Evolutionary conservation across 192 early-diverging fungal genomes (phyloP).

Genomic region (Coemansia sp.): DNA sequence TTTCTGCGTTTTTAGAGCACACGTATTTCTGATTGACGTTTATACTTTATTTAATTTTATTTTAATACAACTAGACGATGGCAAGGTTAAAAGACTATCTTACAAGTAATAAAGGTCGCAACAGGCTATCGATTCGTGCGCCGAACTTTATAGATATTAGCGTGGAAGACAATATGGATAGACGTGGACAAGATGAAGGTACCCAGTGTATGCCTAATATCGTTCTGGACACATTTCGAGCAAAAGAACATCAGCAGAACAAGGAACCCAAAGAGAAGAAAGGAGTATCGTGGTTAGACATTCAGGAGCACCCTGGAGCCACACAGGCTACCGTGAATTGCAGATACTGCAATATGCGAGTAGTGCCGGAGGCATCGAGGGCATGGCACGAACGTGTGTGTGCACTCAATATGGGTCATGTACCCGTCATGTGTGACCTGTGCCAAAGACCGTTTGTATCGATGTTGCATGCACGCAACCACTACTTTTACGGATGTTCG

Average conservation of each 20-base stretch:
- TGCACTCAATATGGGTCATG: constrained; percentile 8
- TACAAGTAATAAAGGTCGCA: not conserved
- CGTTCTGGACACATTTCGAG: not conserved
- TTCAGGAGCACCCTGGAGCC: constrained; percentile 1
- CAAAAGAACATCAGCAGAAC: too few relatives aligned
- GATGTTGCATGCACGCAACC: constrained; percentile 36
- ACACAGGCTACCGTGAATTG: constrained; percentile 3
- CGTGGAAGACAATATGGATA: constrained; percentile 3
- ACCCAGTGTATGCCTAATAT: constrained; percentile 14
- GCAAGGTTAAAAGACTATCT: not conserved
- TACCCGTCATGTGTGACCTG: constrained; percentile 20
- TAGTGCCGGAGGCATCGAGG: constrained; percentile 24
- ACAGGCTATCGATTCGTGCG: not conserved
- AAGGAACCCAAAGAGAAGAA: too few relatives aligned
- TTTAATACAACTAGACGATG: not conserved
- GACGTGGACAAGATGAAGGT: not conserved
- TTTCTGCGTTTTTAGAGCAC: not conserved
- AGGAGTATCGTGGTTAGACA: constrained; percentile 42
- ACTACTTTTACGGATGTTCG: constrained; percentile 43
- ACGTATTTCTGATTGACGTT: not conserved
- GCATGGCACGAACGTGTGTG: constrained; percentile 47
- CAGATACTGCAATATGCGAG: constrained; percentile 40
- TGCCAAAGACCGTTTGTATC: constrained; percentile 24
- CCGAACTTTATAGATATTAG: constrained; percentile 42
- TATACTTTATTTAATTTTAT: not conserved